Conservation (phyloP, 2,329 filamentous ascomycete genomes). For the Alternaria brassicicola region DNA sequence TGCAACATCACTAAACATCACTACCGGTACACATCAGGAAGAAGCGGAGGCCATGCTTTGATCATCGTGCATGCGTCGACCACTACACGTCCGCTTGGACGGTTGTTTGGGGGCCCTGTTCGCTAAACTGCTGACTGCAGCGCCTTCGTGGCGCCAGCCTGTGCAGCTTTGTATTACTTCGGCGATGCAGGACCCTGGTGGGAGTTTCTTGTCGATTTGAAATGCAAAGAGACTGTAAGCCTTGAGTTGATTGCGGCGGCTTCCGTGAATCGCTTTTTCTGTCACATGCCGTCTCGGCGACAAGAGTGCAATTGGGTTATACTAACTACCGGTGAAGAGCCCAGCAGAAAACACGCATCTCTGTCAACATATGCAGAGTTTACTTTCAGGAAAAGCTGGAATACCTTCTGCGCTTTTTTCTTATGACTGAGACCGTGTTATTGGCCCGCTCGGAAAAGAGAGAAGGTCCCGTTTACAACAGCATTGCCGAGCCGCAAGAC, state of each 20-base stretch:
- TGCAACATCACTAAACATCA: background rate
- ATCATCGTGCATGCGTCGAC: background rate
- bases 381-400: fast-evolving
- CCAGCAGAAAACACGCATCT: background rate
- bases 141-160: background rate
- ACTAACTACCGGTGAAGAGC: background rate
- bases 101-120: background rate
- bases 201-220: background rate
- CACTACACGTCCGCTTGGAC: background rate
- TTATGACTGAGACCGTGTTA: background rate
- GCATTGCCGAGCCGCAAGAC: background rate
- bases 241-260: background rate
- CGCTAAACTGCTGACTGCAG: background rate
- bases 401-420: background rate
- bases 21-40: background rate
- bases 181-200: background rate
- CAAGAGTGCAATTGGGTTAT: background rate
- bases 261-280: background rate
- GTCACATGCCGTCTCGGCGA: background rate
- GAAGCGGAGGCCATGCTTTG: background rate
- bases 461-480: background rate
- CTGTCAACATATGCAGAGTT: background rate
- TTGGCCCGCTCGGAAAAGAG: background rate
- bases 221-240: background rate
- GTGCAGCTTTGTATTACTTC: background rate